Evolutionary conservation across 2,329 filamentous ascomycete species (phyloP), one percentile per base, ranked within the genome.

Genomic region (Cephalotrichum gorgonifer): DNA sequence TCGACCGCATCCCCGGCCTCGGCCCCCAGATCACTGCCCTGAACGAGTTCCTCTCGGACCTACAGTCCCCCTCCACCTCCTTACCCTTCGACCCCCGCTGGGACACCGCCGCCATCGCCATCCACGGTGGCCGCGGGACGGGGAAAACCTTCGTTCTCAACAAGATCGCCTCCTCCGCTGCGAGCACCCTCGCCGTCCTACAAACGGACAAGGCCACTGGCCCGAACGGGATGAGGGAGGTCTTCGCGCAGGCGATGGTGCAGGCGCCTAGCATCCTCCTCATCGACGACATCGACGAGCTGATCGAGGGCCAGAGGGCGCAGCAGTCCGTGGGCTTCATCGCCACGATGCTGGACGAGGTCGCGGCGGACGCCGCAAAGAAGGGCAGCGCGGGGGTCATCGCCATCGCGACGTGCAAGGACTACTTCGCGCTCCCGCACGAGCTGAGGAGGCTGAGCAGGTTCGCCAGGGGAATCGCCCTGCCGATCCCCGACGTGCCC

Each of bases 41-140:
- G 53, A 91, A 94, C 61, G 62, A 71, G 31, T 79, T 82, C 47
- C 72, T 95, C 25, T 60, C 46, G 3, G 46, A 48, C 46, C 31
- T 48, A 17, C 46, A 48, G 27, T 42, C 25, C 26, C 39, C 46
- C 3, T 6, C 39, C 9, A n/a, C 43, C 17, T 26, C 46, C 12
- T 17, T 38, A 8, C 39, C 46, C 15, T 26, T 48, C 8, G 46
- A 48, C 27, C 15, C 46, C n/a, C 33, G 46, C 7, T 48, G 46
- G 46, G 2, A 38, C 55, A 68, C 76, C 1, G 73, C 76, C 47
- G 81, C 80, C 0, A 75, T 93, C 31, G 73, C 93, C 23, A 71
- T 96, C 4, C 83, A 94, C 61, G 91, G 91, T 14, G 83, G 86
- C 17, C 79, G 80, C 53, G 90, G 91, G 11, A 94, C 87, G 0